Percentiles rank a stretch among this genome's conserved stretches.
Conservation (phyloP, 1,284 basidiomycete genomes). For the Wolfiporia cocos region DNA sequence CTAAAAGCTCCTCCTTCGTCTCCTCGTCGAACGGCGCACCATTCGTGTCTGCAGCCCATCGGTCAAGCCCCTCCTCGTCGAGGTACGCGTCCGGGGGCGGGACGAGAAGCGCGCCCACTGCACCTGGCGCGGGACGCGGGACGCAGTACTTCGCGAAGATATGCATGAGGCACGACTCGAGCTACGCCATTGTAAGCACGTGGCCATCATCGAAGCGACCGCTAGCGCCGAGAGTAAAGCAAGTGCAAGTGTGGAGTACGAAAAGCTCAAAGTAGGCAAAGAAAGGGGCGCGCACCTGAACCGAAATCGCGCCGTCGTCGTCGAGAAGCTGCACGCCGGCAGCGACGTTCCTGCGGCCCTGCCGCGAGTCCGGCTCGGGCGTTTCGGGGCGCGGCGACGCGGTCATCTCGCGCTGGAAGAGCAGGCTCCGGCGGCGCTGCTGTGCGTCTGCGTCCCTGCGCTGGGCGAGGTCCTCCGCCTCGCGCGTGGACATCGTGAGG, state of each 20-base stretch:
- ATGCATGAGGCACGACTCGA: slow-evolving; percentile 59
- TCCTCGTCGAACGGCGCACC: slow-evolving; percentile 67
- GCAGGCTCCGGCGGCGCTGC: no score
- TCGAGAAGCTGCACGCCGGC: slow-evolving; percentile 47
- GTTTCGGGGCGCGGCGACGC: slow-evolving; percentile 52
- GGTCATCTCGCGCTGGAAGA: no score
- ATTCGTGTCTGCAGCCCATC: slow-evolving; percentile 73
- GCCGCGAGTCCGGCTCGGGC: slow-evolving; percentile 52
- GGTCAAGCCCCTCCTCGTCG: slow-evolving; percentile 52
- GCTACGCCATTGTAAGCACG: no score
- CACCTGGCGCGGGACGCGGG: slow-evolving; percentile 30
- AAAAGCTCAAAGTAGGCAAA: neutral
- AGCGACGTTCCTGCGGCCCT: slow-evolving; percentile 47
- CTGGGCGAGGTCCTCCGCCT: no score
- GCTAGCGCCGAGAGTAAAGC: no score
- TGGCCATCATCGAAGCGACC: no score
- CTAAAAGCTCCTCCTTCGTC: slow-evolving; percentile 69
- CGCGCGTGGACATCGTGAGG: no score
- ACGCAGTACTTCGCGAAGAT: slow-evolving; percentile 72
- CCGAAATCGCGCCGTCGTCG: slow-evolving; percentile 59
- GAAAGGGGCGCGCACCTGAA: slow-evolving; percentile 37
- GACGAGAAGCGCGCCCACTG: slow-evolving; percentile 27
- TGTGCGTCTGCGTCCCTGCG: no score
- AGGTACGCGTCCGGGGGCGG: slow-evolving; percentile 58
- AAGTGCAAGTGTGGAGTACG: neutral